phyloP scores from a whole-genome alignment of 805 yeast species.

The Lipomyces spencermartinsiae region DNA sequence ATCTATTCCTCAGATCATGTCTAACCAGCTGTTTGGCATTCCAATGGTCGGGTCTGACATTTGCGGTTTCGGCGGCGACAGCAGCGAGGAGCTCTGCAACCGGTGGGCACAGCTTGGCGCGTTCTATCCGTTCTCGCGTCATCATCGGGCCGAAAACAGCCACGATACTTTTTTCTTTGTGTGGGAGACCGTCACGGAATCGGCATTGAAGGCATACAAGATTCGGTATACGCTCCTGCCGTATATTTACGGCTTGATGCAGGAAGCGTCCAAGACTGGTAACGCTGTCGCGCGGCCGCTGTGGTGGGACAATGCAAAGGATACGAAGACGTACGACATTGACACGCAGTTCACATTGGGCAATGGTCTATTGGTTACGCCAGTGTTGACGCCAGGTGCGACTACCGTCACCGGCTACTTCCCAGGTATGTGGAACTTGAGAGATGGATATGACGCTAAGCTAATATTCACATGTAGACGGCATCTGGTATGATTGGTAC shows the following conservation, averaged over 20 bases:
- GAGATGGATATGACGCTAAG: too few relatives aligned
- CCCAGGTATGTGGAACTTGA: conserved; percentile 46
- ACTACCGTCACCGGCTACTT: conserved; percentile 49
- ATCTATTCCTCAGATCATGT: conserved; percentile 79
- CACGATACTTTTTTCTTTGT: conserved; percentile 46
- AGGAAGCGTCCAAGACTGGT: conserved; percentile 59
- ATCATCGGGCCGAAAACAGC: conserved; percentile 43
- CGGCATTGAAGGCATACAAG: conserved; percentile 43
- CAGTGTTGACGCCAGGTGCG: conserved; percentile 50
- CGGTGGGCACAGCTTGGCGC: conserved; percentile 43
- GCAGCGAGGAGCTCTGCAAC: conserved; percentile 41
- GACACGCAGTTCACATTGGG: conserved; percentile 79
- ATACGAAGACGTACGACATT: conserved; percentile 50
- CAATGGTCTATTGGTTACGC: conserved; percentile 56
- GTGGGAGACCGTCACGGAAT: conserved; percentile 41
- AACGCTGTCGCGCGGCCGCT: conserved; percentile 69
- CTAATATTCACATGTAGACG: neutral
- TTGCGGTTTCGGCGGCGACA: conserved; percentile 22
- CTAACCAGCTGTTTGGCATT: conserved; percentile 41
- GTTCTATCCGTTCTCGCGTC: conserved; percentile 2
- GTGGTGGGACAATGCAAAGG: conserved; percentile 48
- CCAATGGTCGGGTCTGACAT: conserved; percentile 8
- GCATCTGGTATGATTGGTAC: conserved; percentile 25
- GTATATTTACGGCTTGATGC: conserved; percentile 68
- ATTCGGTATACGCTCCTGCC: conserved; percentile 65